These are phyloP conservation scores for Colletotrichum sp. DNA, from an alignment of 2,329 filamentous ascomycete genomes.

Conservation along the genomic window DNA sequence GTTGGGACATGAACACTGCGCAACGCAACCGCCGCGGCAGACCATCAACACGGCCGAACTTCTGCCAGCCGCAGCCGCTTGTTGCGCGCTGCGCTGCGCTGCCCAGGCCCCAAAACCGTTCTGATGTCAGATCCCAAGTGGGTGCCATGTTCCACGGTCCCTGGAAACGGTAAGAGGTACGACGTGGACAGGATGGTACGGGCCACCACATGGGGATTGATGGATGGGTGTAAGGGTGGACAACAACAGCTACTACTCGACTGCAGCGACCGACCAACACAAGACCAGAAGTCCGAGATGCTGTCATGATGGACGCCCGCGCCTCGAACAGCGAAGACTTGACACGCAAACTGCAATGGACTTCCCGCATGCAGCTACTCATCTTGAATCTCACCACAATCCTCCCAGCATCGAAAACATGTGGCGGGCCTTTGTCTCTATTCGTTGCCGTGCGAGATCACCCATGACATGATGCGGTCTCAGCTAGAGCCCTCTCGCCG, in stretches of 20 bases:
- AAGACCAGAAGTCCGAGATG: neutral
- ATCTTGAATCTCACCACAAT: neutral
- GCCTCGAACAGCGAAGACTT: neutral
- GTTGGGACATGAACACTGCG: neutral
- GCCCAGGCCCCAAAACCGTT: neutral
- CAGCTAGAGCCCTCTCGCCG: neutral
- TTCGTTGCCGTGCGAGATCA: constrained; percentile 16
- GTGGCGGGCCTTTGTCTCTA: constrained; percentile 11
- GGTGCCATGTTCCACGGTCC: constrained; percentile 1
- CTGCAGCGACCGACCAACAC: neutral
- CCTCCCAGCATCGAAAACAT: neutral
- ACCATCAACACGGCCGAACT: neutral
- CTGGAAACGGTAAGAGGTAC: neutral
- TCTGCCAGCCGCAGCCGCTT: constrained; percentile 1
- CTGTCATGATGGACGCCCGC: neutral
- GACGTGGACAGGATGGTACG: neutral
- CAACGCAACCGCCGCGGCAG: neutral
- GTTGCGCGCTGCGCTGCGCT: neutral
- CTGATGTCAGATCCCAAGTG: constrained; percentile 8
- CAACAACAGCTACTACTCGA: neutral
- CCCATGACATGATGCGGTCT: constrained; percentile 9
- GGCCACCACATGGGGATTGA: neutral
- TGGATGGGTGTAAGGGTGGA: neutral
- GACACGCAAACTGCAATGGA: neutral
- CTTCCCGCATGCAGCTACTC: constrained; percentile 10